Conservation (phyloP, 768 basidiomycete genomes). For the Psilocybe sp. region DNA sequence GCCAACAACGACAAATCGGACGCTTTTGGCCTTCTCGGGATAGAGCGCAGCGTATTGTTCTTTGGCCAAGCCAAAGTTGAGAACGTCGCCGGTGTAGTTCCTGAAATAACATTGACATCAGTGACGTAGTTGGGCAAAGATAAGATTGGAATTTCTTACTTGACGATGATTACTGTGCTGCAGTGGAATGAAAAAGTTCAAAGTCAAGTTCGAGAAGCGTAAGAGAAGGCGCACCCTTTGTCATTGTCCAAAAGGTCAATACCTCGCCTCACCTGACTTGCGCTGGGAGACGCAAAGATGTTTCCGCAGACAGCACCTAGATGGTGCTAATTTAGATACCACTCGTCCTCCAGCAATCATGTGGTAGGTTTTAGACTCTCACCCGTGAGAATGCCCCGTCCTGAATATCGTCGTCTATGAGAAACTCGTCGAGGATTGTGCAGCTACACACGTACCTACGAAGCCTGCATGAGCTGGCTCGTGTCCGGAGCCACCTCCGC, state of each 20-base stretch:
- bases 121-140: conserved; percentile 1
- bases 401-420: conserved; percentile 28
- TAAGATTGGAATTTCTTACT: conserved; percentile 38
- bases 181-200: neutral
- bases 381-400: conserved; percentile 79
- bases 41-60: conserved; percentile 76
- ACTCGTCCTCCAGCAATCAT: neutral
- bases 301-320: conserved; percentile 80
- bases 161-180: conserved; percentile 81
- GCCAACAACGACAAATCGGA: conserved; percentile 80
- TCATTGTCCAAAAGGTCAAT: conserved; percentile 75
- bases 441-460: conserved; percentile 56
- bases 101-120: conserved; percentile 29
- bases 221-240: conserved; percentile 50
- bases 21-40: conserved; percentile 61
- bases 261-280: conserved; percentile 77
- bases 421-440: neutral
- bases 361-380: conserved; percentile 5
- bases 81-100: conserved; percentile 88
- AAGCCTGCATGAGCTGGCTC: conserved; percentile 90
- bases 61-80: conserved; percentile 88
- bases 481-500: conserved; percentile 86
- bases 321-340: neutral
- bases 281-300: conserved; percentile 88
- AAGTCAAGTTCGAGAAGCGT: neutral